Evolutionary conservation across 805 yeast species (phyloP), one percentile per base, ranked within the genome.

Genomic region (Scheffersomyces lignosus): DNA sequence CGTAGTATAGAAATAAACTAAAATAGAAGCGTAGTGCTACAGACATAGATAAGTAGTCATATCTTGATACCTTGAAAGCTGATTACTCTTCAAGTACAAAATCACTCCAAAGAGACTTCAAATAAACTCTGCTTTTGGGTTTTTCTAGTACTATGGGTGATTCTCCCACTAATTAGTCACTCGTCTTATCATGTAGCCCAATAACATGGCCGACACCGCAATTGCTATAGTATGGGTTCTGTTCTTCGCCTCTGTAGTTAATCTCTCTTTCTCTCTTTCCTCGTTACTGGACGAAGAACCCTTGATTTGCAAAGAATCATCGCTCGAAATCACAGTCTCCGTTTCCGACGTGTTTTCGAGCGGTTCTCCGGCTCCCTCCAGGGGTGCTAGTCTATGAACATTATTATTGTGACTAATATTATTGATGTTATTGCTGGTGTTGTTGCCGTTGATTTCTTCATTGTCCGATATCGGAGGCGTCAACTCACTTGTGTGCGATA

Each of bases 141-240:
- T n/a, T n/a, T n/a, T n/a, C n/a, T n/a, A n/a, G n/a, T n/a, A n/a
- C n/a, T n/a, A n/a, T n/a, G n/a, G n/a, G n/a, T n/a, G n/a, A n/a
- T n/a, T n/a, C n/a, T n/a, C n/a, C n/a, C n/a, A n/a, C 18, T 35
- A 20, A 10, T 20, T 20, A 20, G 24, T 20, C 9, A 20, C 24
- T 20, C 24, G 7, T 7, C 24, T 7, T 20, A 20, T 20, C 7
- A 20, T 7, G 24, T 20, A 20, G 10, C 24, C 29, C 16, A 22
- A 15, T 10, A 10, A 8, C 12, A 13, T 10, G 9, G 22, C 17
- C 14, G 16, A n/a, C 10, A 24, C 20, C 20, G 13, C 26, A 20
- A 31, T 1, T 31, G 31, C 36, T 31, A 34, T 3, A 47, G 15
- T 13, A 46, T 22, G 7, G 45, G 45, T 31, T 43, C 24, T 20